Conservation (phyloP, 2,329 filamentous ascomycete species). For the Arthrobotrys sinensis region DNA sequence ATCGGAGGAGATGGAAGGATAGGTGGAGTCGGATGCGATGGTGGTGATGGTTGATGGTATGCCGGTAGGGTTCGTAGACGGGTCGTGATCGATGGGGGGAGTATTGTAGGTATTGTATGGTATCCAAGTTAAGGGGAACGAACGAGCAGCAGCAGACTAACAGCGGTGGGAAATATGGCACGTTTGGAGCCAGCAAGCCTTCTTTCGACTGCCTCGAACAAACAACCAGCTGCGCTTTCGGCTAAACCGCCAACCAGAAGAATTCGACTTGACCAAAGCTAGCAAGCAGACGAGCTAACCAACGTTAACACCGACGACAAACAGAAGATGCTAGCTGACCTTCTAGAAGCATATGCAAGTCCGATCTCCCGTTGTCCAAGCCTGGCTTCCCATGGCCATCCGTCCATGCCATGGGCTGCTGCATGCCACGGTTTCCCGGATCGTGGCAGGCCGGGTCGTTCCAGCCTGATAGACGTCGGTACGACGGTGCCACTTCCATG, state of each 20-base stretch:
- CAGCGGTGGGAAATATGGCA: constrained; percentile 9
- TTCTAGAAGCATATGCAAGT: constrained; percentile 48
- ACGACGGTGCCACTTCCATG: constrained; percentile 2
- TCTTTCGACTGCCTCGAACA: constrained; percentile 10
- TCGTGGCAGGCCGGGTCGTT: constrained; percentile 5
- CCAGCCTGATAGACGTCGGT: constrained; percentile 16
- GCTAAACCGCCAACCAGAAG: constrained; percentile 48
- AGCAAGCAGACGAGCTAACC: neutral
- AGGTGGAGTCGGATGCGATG: constrained; percentile 1
- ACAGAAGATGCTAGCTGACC: constrained; percentile 18
- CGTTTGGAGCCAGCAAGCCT: constrained; percentile 28
- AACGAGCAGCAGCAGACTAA: too few species aligned
- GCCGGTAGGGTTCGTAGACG: neutral
- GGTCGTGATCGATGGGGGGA: constrained; percentile 35
- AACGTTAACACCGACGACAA: constrained; percentile 9
- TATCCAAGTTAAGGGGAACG: constrained; percentile 26
- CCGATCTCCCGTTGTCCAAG: constrained; percentile 33
- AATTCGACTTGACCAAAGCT: too few species aligned
- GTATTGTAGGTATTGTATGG: constrained; percentile 25
- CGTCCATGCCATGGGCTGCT: constrained; percentile 2
- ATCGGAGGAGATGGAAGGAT: constrained; percentile 17
- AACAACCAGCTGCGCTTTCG: constrained; percentile 32
- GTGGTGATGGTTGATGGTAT: constrained; percentile 6
- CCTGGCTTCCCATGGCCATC: constrained; percentile 3
- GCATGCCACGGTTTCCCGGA: constrained; percentile 5